Percentiles rank a stretch among this genome's conserved stretches.
These are phyloP conservation scores for Podospora australis DNA, from an alignment of 495 filamentous ascomycete genomes.

Conservation along the genomic window DNA sequence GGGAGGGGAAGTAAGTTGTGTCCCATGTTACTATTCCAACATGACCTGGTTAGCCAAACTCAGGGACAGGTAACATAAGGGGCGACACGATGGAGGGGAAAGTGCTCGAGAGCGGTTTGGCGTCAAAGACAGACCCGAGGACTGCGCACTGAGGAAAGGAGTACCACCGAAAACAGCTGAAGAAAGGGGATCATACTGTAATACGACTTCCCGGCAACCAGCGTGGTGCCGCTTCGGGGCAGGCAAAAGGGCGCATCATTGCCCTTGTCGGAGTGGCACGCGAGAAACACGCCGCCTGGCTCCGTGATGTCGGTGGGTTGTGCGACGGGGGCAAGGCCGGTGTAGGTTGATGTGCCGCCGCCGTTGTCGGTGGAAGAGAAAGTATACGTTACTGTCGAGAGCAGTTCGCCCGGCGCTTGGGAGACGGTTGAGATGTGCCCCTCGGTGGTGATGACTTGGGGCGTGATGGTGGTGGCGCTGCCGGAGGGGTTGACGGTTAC, in stretches of 20 bases:
- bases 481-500: conserved; percentile 22
- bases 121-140: too few relatives aligned
- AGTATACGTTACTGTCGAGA: conserved; percentile 21
- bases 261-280: conserved; percentile 17
- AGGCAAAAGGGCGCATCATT: conserved; percentile 23
- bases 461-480: conserved; percentile 18
- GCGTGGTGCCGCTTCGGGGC: conserved; percentile 16
- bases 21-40: conserved; percentile 25
- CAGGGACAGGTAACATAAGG: neutral
- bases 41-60: neutral
- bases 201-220: conserved; percentile 21
- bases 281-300: conserved; percentile 20
- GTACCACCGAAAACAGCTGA: too few relatives aligned
- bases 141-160: too few relatives aligned
- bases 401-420: conserved; percentile 16
- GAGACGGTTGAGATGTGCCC: conserved; percentile 19
- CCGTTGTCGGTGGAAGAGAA: conserved; percentile 16
- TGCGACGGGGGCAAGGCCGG: conserved; percentile 24
- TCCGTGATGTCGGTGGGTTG: conserved; percentile 2
- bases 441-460: conserved; percentile 17
- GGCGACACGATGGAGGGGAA: neutral
- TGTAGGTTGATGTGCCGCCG: conserved; percentile 15
- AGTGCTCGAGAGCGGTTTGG: too few relatives aligned
- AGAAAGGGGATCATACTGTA: conserved; percentile 17
- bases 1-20: conserved; percentile 13